Evolutionary conservation across 2,329 filamentous ascomycete genomes (phyloP), one percentile per base, ranked within the genome.

Genomic region (Pezizomycotina sp.): DNA sequence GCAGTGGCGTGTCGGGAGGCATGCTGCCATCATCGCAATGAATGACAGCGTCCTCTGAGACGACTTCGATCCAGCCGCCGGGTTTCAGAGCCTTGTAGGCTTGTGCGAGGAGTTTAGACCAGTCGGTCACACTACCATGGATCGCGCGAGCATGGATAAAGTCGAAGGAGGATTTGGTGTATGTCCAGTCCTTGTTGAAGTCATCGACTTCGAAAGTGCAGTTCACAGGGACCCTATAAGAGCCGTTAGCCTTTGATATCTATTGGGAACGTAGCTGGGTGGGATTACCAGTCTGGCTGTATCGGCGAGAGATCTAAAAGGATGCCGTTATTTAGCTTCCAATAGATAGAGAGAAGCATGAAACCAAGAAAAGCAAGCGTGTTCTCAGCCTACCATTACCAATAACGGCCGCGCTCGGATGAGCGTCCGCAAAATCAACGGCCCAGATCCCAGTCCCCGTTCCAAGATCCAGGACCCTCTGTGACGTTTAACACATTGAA

Each of bases 1-100:
- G 57, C 10, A 86, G 60, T 18, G 65, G 61, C 5, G 74, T 71
- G 23, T 69, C 59, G 3, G 58, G 47, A 7, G 68, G 63, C 9
- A 78, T 58, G 1, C 70, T 69, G 22, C 66, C 65, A 49, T 79
- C 71, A 45, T 82, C 75, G 52, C 72, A 77, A 33, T 71, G 71
- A 12, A 82, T 81, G 30, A 68, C 63, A 57, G 79, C 79, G 56
- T 95, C 82, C 36, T 95, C 77, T 55, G 95, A 86, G 30, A 92
- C 70, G 48, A 92, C 82, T 57, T 95, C 84, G 36, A 93, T 66
- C 53, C 66, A 69, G 35, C 84, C 86, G 1, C 75, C 74, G 1
- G 82, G 81, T 49, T 72, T 73, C 16, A 93, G 64, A 53, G 91
- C 79, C 34, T 77, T 82, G 46, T 14, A 3, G 22, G 20, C 30